Evolutionary conservation across 2,329 filamentous ascomycete species (phyloP).

Genomic region (Xylariaceae sp.): DNA sequence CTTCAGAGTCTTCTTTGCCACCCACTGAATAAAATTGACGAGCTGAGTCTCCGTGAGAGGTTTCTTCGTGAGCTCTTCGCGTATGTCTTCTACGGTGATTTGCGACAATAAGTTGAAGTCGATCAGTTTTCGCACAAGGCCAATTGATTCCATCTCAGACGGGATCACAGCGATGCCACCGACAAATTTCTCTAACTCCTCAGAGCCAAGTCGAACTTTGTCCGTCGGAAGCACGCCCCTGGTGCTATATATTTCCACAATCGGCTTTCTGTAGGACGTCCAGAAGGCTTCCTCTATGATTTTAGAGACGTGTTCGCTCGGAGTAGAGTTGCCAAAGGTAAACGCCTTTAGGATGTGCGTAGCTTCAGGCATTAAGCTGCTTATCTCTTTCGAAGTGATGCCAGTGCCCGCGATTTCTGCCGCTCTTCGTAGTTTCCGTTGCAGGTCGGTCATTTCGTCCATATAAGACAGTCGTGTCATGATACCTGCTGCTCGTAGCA

Average conservation of each 20-base stretch:
- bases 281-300: conserved; percentile 94
- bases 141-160: conserved; percentile 64
- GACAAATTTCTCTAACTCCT: conserved; percentile 67
- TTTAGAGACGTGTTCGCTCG: conserved; percentile 74
- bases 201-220: conserved; percentile 68
- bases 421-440: conserved; percentile 50
- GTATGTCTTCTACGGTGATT: conserved; percentile 82
- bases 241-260: conserved; percentile 83
- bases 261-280: conserved; percentile 77
- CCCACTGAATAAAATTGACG: conserved; percentile 78
- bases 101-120: conserved; percentile 83
- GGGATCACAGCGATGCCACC: conserved; percentile 84
- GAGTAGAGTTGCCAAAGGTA: conserved; percentile 83
- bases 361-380: conserved; percentile 68
- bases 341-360: conserved; percentile 83
- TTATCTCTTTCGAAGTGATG: conserved; percentile 58
- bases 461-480: conserved; percentile 82
- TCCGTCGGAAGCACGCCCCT: conserved; percentile 80
- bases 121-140: conserved; percentile 73
- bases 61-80: conserved; percentile 72
- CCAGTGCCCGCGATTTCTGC: conserved; percentile 43
- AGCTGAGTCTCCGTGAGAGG: conserved; percentile 76
- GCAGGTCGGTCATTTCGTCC: conserved; percentile 77
- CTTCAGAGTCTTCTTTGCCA: conserved; percentile 63
- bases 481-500: conserved; percentile 85